phyloP scores from a whole-genome alignment of 2,329 filamentous ascomycete genomes.

The Spiromastix sp. region DNA sequence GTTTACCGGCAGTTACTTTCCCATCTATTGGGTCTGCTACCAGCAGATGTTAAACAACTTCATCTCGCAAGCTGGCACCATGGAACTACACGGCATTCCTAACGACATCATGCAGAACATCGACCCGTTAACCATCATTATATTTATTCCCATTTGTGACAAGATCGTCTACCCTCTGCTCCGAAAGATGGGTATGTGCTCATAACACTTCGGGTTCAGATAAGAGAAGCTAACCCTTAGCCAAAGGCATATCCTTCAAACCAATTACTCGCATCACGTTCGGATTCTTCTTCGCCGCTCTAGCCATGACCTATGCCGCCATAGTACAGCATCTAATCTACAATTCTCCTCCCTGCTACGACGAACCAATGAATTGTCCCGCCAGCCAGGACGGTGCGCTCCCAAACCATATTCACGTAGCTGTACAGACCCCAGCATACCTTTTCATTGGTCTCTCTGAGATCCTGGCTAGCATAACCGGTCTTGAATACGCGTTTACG shows the following conservation, averaged over 20 bases:
- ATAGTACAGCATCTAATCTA: conserved; percentile 49
- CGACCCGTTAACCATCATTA: conserved; percentile 63
- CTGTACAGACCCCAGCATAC: conserved; percentile 35
- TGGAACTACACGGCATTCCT: conserved; percentile 58
- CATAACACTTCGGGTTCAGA: background rate
- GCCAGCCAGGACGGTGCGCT: conserved; percentile 23
- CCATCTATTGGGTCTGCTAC: conserved; percentile 60
- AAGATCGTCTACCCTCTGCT: conserved; percentile 57
- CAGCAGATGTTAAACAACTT: conserved; percentile 58
- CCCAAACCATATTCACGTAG: conserved; percentile 33
- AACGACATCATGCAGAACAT: conserved; percentile 71
- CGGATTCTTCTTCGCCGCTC: conserved; percentile 56
- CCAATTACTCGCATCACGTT: conserved; percentile 66
- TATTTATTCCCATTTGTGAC: conserved; percentile 65
- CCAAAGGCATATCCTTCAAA: conserved; percentile 50
- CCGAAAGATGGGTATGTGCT: conserved; percentile 38
- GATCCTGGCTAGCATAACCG: conserved; percentile 54
- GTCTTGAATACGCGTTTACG: conserved; percentile 64
- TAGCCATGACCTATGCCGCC: conserved; percentile 53
- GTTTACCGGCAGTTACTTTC: conserved; percentile 32
- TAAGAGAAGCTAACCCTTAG: background rate
- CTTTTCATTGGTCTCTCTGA: conserved; percentile 41
- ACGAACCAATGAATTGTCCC: conserved; percentile 22
- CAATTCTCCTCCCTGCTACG: conserved; percentile 41
- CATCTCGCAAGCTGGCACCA: conserved; percentile 51